These are phyloP conservation scores for Acanthamoeba castellanii DNA, from an alignment of 208 protist genomes.

Conservation along the genomic window DNA sequence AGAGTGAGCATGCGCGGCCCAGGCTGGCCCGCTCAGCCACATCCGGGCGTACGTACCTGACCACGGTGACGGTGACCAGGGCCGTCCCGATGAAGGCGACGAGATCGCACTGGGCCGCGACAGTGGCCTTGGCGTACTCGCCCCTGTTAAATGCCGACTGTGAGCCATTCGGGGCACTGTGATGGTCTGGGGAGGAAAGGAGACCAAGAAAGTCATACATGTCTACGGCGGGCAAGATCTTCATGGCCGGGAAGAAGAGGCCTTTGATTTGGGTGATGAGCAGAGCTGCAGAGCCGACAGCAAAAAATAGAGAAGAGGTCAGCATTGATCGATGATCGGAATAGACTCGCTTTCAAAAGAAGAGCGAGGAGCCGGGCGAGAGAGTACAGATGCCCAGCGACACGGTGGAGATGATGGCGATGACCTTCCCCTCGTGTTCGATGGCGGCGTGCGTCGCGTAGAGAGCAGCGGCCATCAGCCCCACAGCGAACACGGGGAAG, in stretches of 20 bases:
- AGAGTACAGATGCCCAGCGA: background rate
- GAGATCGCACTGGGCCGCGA: background rate
- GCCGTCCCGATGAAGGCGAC: background rate
- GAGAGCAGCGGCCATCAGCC: background rate
- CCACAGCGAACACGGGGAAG: slow-evolving; percentile 9
- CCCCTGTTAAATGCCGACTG: background rate
- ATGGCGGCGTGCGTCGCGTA: background rate
- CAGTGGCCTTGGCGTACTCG: slow-evolving; percentile 40
- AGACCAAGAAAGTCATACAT: background rate
- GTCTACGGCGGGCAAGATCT: background rate
- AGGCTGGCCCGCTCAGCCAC: background rate
- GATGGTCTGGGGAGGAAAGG: background rate
- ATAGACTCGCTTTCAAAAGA: no score
- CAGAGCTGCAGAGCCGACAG: background rate
- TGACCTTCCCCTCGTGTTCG: slow-evolving; percentile 1
- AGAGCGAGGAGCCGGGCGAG: background rate
- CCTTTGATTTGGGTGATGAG: background rate
- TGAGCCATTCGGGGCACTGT: background rate
- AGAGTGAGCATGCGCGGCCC: background rate
- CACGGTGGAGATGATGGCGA: slow-evolving; percentile 27
- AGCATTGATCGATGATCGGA: no score
- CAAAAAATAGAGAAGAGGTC: background rate
- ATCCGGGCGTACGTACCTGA: background rate
- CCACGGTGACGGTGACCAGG: background rate
- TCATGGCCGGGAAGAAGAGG: slow-evolving; percentile 33